These are phyloP conservation scores for Ophiostoma piceae DNA, from an alignment of 2,329 filamentous ascomycete species.

Conservation along the genomic window DNA sequence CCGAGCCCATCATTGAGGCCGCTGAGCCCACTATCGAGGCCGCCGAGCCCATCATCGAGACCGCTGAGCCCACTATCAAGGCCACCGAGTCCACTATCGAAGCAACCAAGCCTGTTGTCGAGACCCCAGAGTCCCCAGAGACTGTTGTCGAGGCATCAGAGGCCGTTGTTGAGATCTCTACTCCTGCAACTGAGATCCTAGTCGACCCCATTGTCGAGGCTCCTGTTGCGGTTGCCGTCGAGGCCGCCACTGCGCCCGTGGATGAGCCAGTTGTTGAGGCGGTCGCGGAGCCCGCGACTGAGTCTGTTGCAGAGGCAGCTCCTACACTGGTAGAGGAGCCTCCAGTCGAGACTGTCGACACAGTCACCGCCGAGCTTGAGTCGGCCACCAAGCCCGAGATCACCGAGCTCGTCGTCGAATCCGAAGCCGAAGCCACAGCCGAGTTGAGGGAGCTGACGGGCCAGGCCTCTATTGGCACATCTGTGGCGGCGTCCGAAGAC, in stretches of 20 bases:
- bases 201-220: neutral
- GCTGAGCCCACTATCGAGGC: neutral
- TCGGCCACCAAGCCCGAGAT: neutral
- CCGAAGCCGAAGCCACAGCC: neutral
- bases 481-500: neutral
- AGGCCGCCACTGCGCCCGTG: neutral
- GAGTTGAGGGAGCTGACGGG: neutral
- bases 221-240: neutral
- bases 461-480: neutral
- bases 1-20: neutral
- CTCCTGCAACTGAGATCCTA: neutral
- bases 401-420: neutral
- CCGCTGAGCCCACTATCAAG: neutral
- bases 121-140: neutral
- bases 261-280: neutral
- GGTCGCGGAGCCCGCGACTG: neutral
- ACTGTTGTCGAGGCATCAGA: neutral
- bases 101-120: neutral
- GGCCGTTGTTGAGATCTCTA: neutral
- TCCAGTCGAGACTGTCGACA: neutral
- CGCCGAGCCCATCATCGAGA: neutral
- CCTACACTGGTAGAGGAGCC: slow-evolving; percentile 2
- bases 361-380: neutral
- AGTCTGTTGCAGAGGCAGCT: neutral
- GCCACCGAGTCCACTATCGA: neutral